Evolutionary conservation across 176 grass and related monocot species (phyloP), one percentile per base, ranked within the genome.

Genomic region (Themeda triandra): DNA sequence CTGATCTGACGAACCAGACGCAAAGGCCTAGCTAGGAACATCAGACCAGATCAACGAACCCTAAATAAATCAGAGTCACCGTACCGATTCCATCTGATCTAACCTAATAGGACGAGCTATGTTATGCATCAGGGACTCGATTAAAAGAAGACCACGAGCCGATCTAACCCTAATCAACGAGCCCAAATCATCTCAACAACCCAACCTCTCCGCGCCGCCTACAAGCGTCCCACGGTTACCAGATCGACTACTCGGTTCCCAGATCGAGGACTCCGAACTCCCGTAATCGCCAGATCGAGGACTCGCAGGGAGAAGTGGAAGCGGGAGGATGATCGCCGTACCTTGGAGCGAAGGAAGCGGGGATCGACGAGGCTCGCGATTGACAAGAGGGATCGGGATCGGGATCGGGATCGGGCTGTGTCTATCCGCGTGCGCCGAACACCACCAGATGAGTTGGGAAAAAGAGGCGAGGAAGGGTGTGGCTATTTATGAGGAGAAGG

Each of bases 301-400:
- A 51, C 48, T n/a, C 14, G 2, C 18, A 0, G 21, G 58, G 56
- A 11, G 53, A 58, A 11, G 54, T 8, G 49, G 4, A 24, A 24
- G 56, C 8, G 3, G 6, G 27, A 23, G 62, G 40, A 32, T 6
- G 2, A 19, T 59, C 15, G 13, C 12, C 63, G 10, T 86, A 86
- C 84, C 84, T 80, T 86, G 67, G 66, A 29, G 75, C 25, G 13
- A 62, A 49, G n/a, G 13, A 42, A 37, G 83, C 6, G 56, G 28
- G n/a, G 10, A 59, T 45, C 76, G 54, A 72, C 53, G 84, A 86
- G 23, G 13, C 7, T 32, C 9, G 63, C 45, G 25, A n/a, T n/a
- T n/a, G n/a, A 9, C 18, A 6, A 10, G 48, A 15, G 18, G 1
- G 6, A 59, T 54, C 10, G 39, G 29, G 53, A 24, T 24, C 59